These are phyloP conservation scores for Pistacia vera DNA, from an alignment of 345 rosid species.

Conservation along the genomic window DNA sequence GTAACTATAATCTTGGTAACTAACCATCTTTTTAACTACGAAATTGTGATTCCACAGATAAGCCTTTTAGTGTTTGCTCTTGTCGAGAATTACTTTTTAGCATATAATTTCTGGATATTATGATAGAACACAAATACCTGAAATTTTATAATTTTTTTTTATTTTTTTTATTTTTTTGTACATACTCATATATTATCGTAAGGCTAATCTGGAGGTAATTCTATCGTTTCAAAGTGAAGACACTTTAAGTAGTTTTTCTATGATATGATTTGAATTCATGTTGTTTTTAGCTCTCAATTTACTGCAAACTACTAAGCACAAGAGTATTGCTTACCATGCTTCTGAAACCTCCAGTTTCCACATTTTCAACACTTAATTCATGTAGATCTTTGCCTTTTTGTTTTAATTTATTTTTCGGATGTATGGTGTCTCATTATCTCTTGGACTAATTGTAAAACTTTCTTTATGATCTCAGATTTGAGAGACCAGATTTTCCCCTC, in stretches of 20 bases:
- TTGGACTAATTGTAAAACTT: neutral
- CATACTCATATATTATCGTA: neutral
- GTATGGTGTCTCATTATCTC: neutral
- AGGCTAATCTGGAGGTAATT: neutral
- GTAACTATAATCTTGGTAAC: neutral
- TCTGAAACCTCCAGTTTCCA: neutral
- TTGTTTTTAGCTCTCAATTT: neutral
- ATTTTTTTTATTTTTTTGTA: neutral
- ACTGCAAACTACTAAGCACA: neutral
- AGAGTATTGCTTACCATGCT: constrained; percentile 1
- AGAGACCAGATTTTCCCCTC: constrained; percentile 83
- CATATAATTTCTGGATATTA: neutral
- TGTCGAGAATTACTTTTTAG: neutral
- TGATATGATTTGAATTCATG: neutral
- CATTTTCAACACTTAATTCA: neutral
- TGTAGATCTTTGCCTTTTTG: neutral
- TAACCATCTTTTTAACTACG: neutral
- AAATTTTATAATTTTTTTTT: neutral
- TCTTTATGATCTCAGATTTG: constrained; percentile 59
- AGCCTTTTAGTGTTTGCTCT: neutral
- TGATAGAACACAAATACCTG: neutral
- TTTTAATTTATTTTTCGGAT: constrained; percentile 12
- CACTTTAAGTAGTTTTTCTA: neutral
- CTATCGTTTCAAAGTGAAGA: neutral
- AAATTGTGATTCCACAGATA: neutral